Percentiles rank a stretch among this genome's conserved stretches.
Evolutionary conservation across 352 stramenopile species (phyloP).

Genomic region (Blastocystis sp.): DNA sequence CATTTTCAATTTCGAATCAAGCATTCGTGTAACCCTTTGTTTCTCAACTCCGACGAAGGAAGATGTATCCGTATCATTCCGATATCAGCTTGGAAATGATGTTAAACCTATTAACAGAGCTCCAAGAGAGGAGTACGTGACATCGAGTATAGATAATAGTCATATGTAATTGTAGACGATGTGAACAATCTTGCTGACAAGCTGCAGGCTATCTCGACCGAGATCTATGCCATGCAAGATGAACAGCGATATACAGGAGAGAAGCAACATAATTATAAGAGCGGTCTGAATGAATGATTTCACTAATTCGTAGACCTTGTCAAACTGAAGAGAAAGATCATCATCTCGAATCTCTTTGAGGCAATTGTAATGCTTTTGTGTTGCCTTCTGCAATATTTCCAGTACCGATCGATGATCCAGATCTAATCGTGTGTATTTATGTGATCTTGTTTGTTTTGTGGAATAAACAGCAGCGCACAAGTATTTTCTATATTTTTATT

Average conservation of each 20-base stretch:
- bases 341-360: constrained; percentile 39
- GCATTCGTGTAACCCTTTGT: not conserved
- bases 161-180: constrained; percentile 9
- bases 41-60: not conserved
- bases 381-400: constrained; percentile 25
- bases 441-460: not conserved
- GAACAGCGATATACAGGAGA: constrained; percentile 34
- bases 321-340: constrained; percentile 42
- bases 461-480: not conserved
- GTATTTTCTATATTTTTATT: not conserved
- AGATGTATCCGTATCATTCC: not conserved
- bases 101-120: constrained; percentile 10
- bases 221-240: constrained; percentile 49
- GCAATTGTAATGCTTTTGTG: constrained; percentile 49
- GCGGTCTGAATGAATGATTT: not conserved
- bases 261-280: constrained; percentile 51
- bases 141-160: not conserved
- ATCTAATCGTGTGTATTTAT: not conserved
- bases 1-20: not conserved
- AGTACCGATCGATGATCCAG: constrained; percentile 29
- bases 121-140: not conserved
- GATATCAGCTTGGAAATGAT: constrained; percentile 4
- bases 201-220: not conserved
- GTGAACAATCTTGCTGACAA: constrained; percentile 37
- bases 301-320: not conserved